These are phyloP conservation scores for Scheffersomyces insectosa DNA, from an alignment of 1,139 yeast species.

Conservation along the genomic window DNA sequence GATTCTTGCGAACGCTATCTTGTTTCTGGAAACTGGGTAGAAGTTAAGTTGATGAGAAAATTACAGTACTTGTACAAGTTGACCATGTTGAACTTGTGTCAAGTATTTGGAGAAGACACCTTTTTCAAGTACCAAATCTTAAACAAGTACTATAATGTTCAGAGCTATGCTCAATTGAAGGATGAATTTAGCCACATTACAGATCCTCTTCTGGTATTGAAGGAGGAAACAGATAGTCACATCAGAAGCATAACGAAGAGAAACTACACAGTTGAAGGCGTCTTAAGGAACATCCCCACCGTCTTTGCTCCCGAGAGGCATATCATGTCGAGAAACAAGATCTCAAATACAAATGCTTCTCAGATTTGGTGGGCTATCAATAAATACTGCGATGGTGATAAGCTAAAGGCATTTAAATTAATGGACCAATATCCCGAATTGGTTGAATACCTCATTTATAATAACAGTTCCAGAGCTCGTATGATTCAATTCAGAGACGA, in stretches of 20 bases:
- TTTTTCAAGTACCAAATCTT: constrained; percentile 22
- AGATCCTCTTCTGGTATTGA: constrained; percentile 9
- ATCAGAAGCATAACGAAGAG: background rate
- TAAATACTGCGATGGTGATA: constrained; percentile 17
- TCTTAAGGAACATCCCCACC: constrained; percentile 19
- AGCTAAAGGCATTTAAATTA: constrained; percentile 20
- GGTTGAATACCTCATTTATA: constrained; percentile 28
- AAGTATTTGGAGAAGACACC: constrained; percentile 14
- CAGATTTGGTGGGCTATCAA: constrained; percentile 19
- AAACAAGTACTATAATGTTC: constrained; percentile 30
- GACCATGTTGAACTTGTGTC: constrained; percentile 17
- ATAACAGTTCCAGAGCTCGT: constrained; percentile 18
- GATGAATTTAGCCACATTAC: constrained; percentile 10
- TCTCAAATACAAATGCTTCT: constrained; percentile 17
- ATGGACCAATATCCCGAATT: constrained; percentile 38
- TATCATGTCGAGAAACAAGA: constrained; percentile 19
- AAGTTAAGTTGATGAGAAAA: constrained; percentile 20
- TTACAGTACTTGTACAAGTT: constrained; percentile 29
- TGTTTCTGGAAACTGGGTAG: constrained; percentile 33
- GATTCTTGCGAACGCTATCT: constrained; percentile 30
- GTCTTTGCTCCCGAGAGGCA: constrained; percentile 29
- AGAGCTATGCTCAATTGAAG: constrained; percentile 6
- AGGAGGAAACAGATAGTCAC: constrained; percentile 6
- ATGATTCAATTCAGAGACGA: constrained; percentile 22
- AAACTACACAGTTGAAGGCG: constrained; percentile 6